These are phyloP conservation scores for Naganishia friedmannii DNA, from an alignment of 768 basidiomycete species.

Conservation along the genomic window DNA sequence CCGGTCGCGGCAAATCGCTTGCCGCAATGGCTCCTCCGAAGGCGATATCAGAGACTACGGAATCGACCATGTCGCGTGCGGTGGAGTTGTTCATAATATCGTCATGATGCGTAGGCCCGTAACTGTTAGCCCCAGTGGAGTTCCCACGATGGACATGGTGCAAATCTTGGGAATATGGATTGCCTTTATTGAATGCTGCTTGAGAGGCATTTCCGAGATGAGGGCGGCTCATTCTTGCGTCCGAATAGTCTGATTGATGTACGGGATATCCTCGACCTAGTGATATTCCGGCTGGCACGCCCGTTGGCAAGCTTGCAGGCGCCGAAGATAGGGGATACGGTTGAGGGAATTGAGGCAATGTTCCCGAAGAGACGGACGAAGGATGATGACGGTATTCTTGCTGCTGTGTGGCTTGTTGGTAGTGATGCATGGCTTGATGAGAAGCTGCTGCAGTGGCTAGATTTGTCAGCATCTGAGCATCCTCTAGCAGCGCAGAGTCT, in stretches of 20 bases:
- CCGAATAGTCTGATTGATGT: conserved; percentile 2
- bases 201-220: not conserved
- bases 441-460: conserved; percentile 16
- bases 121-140: not conserved
- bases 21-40: conserved; percentile 21
- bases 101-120: not conserved
- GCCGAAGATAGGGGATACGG: not conserved
- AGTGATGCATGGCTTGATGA: conserved; percentile 14
- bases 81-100: conserved; percentile 1
- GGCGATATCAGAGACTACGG: conserved; percentile 25
- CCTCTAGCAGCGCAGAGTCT: conserved; percentile 5
- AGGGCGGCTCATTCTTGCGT: conserved; percentile 4
- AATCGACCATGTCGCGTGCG: conserved; percentile 16
- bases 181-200: not conserved
- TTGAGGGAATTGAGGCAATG: not conserved
- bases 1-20: conserved; percentile 10
- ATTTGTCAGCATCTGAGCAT: conserved; percentile 21
- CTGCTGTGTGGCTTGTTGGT: conserved; percentile 1
- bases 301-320: not conserved
- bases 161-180: not conserved
- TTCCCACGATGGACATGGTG: not conserved
- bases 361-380: conserved; percentile 4
- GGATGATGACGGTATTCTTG: conserved; percentile 8
- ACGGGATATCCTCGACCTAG: not conserved
- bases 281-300: not conserved